Evolutionary conservation across 768 basidiomycete genomes (phyloP), one percentile per base, ranked within the genome.

Genomic region (Rhodotorula diobovata): DNA sequence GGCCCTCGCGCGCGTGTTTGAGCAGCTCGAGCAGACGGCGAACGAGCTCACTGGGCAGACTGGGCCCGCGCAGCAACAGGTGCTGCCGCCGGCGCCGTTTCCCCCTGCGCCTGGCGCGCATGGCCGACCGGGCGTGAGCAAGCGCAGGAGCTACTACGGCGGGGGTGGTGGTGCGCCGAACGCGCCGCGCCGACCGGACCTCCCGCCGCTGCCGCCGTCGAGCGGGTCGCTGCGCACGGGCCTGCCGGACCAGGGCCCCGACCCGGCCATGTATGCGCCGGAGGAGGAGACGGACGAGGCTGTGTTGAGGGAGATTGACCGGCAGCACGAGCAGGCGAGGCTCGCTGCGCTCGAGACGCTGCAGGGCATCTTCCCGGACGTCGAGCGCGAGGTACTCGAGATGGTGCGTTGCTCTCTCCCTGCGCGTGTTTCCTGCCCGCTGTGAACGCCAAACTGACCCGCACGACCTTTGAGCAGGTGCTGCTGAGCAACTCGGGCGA

Each of bases 341-440:
- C 18, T 20, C 34, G 68, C 68, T 28, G 14, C 39, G 50, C 48
- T 72, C 37, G 71, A 60, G 46, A 60, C 67, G 53, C 50, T 72
- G 23, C 14, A 43, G 61, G 45, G 61, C 12, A 95, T 95, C 71
- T 97, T 97, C 84, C 93, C 93, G 3, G 80, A 80, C 18, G 83
- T 90, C 73, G 94, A 97, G 77, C 79, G 80, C 57, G 94, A 94
- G 80, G 86, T 96, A 43, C 85, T 92, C 53, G 90, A 93, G 69
- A 89, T 86, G 86, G 91, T 97, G 46, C 81, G 69, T 43, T 14
- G 8, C 18, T 7, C 30, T 20, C 25, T 95, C 16, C 21, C 4
- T 4, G 32, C 30, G 10, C 15, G 4, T 43, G n/a, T n/a, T n/a
- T n/a, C n/a, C n/a, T n/a, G n/a, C n/a, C n/a, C 35, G 37, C 23